Conservation (phyloP, 2,329 filamentous ascomycete genomes). For the Pseudocercospora crystallina region DNA sequence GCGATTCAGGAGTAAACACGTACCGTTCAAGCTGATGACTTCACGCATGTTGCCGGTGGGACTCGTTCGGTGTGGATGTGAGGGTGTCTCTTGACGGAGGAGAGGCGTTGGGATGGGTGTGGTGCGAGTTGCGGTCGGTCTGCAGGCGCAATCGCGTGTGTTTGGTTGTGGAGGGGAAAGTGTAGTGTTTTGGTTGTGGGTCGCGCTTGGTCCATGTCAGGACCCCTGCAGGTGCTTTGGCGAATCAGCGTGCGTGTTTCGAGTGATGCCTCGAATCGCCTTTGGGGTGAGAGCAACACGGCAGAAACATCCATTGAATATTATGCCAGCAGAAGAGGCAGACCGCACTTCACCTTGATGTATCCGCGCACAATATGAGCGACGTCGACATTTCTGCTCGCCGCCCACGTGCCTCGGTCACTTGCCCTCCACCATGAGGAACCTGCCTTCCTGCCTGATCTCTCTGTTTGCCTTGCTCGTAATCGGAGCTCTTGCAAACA, state of each 20-base stretch:
- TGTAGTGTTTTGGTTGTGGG: no score
- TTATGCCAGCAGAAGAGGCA: not conserved
- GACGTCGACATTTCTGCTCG: not conserved
- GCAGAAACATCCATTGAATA: not conserved
- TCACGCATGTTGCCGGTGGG: slow-evolving; percentile 78
- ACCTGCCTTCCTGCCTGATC: slow-evolving; percentile 17
- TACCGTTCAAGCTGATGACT: slow-evolving; percentile 99
- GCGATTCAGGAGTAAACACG: slow-evolving; percentile 41
- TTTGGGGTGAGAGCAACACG: no score
- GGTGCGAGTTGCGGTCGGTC: slow-evolving; percentile 13
- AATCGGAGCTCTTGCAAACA: slow-evolving; percentile 61
- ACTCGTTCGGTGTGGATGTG: slow-evolving; percentile 9
- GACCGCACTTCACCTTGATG: not conserved
- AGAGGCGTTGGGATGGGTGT: slow-evolving; percentile 12
- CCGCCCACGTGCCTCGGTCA: not conserved
- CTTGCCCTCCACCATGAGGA: slow-evolving; percentile 26
- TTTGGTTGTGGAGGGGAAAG: not conserved
- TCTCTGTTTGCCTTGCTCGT: slow-evolving; percentile 30
- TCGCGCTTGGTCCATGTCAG: no score
- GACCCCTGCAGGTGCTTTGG: no score
- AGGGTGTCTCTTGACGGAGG: slow-evolving; percentile 23
- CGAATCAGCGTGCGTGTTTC: no score
- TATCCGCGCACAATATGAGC: not conserved
- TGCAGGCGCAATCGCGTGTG: slow-evolving; percentile 7
- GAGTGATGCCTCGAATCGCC: no score